Evolutionary conservation across 2,329 filamentous ascomycete genomes (phyloP), one percentile per base, ranked within the genome.

Genomic region (Aspergillus sclerotialis): DNA sequence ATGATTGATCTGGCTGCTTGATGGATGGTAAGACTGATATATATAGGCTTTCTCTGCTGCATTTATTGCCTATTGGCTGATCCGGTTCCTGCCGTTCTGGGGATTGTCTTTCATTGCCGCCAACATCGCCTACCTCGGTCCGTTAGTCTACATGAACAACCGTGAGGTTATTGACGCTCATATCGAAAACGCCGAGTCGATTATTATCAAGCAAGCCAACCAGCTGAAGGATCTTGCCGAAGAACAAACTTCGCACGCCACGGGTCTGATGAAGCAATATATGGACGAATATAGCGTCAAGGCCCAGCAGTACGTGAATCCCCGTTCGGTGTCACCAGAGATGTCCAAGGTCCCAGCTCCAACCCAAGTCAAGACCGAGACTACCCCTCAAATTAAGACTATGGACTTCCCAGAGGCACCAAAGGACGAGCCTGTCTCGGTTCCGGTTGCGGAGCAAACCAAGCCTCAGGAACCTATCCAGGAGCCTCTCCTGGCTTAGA

Each of bases 1-100:
- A 69, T 57, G 75, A n/a, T 23, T n/a, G 6, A 13, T 14, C 23
- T 8, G n/a, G n/a, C 8, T 24, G 8, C 23, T 4, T 28, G 10
- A 8, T 17, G 11, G 5, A 8, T 29, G 25, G 23, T 12, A 11
- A 46, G 12, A 28, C 19, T 23, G 19, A 2, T 7, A 10, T 28
- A 24, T 7, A 21, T 30, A 80, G 76, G 73, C 74, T 33, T 81
- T 80, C 65, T 52, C 68, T 42, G 66, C 76, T 18, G 66, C 76
- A 23, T 67, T 80, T 53, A 53, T 71, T 42, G 69, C 72, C 44
- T 82, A 81, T 67, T 79, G 72, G 68, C 65, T 81, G 48, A 76
- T 81, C 65, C 79, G 78, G 60, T 68, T 78, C 52, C 64, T 79
- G 43, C 78, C 78, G n/a, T 62, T 78, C 46, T 82, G 78, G 78